Conservation (phyloP, 306 rosid genomes). For the Ormosia semicastrata region DNA sequence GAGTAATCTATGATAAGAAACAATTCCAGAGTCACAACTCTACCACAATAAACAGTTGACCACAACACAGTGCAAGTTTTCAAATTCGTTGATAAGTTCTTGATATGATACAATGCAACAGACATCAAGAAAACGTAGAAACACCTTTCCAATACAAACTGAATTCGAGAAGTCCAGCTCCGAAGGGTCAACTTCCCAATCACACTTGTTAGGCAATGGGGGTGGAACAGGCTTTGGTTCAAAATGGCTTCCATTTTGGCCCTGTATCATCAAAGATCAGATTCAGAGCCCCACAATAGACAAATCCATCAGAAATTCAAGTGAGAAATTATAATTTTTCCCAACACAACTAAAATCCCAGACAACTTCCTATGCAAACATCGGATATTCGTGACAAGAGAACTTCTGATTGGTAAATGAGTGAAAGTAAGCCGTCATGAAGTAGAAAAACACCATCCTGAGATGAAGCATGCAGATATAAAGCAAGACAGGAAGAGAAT, state of each 20-base stretch:
- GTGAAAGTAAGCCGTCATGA: background rate
- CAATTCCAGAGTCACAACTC: background rate
- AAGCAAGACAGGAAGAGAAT: background rate
- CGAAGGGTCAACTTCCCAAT: conserved; percentile 93
- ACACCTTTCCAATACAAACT: conserved; percentile 79
- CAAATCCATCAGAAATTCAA: background rate
- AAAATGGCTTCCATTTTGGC: conserved; percentile 89
- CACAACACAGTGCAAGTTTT: background rate
- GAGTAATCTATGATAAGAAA: background rate
- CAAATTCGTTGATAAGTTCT: background rate
- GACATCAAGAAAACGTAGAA: conserved; percentile 10
- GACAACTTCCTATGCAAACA: background rate
- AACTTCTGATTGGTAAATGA: background rate
- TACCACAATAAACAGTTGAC: conserved; percentile 3
- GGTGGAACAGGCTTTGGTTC: conserved; percentile 73
- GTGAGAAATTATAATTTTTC: background rate
- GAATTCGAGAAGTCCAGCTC: conserved; percentile 88
- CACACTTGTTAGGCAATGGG: conserved; percentile 89
- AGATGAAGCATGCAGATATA: background rate
- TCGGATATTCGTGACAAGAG: background rate
- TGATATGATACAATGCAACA: background rate
- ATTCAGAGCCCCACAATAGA: background rate
- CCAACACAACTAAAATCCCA: background rate
- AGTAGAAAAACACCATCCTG: background rate
- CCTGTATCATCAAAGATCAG: conserved; percentile 49